These are phyloP conservation scores for Berberis thunbergii DNA, from an alignment of 164 flowering plant species.

Conservation along the genomic window DNA sequence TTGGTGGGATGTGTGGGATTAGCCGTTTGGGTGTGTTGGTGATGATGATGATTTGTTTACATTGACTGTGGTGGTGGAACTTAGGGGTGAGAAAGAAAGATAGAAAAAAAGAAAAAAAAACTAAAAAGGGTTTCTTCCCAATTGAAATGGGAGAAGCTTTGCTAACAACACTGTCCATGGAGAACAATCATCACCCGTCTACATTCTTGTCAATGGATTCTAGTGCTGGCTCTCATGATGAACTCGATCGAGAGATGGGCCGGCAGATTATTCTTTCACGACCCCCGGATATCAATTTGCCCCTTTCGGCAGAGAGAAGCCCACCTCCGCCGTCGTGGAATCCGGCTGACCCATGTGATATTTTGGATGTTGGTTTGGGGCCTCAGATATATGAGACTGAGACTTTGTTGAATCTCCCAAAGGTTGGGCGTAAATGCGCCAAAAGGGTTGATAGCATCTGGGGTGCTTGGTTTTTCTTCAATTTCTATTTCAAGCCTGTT, in stretches of 20 bases:
- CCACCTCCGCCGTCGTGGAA: conserved; percentile 66
- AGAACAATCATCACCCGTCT: conserved; percentile 69
- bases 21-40: conserved; percentile 7
- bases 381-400: conserved; percentile 64
- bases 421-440: conserved; percentile 63
- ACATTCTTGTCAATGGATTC: conserved; percentile 94
- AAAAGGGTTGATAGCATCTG: conserved; percentile 72
- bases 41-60: conserved; percentile 24
- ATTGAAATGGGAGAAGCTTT: conserved; percentile 49
- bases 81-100: not conserved
- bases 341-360: conserved; percentile 44
- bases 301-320: conserved; percentile 68
- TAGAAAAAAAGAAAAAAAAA: not conserved
- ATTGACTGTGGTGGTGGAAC: conserved; percentile 19
- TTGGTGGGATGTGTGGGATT: conserved; percentile 20
- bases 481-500: conserved; percentile 77
- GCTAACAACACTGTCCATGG: conserved; percentile 66
- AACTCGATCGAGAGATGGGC: conserved; percentile 62
- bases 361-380: conserved; percentile 67
- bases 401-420: conserved; percentile 39
- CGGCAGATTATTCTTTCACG: conserved; percentile 40
- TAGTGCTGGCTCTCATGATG: conserved; percentile 63
- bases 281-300: conserved; percentile 90
- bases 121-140: not conserved
- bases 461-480: conserved; percentile 98